Evolutionary conservation across 352 stramenopile species (phyloP), one percentile per base, ranked within the genome.

Genomic region (Pythium pyrilobum): DNA sequence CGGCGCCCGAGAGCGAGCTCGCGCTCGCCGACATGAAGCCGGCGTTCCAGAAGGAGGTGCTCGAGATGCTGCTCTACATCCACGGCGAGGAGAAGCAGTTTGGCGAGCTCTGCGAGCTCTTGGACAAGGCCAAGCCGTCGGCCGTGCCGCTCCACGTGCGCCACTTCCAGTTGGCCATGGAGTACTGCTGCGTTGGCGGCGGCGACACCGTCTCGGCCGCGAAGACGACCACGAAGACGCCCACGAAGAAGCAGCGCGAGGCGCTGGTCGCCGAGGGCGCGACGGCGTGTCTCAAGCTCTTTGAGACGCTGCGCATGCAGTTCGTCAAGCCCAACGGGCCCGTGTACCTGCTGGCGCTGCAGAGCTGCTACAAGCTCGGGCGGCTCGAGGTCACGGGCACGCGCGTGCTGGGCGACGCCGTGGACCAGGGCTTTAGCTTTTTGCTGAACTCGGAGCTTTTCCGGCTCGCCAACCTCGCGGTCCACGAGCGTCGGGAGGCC

Each of bases 241-340:
- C 32, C 24, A 58, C 48, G 25, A 52, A 60, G 34, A 59, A 65
- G 39, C 34, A 57, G 20, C 32, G 32, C 9, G 52, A 54, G 2
- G 47, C 43, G 21, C 59, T 69, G 0, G 61, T 58, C 18, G 32
- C 46, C 7, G 44, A 57, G 5, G 78, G 73, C 8, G 61, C 78
- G 7, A 59, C 74, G 15, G 52, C 78, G 32, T 77, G 68, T 42
- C 62, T 93, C 46, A 76, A 81, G 58, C 58, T 93, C 43, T 93
- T 92, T 33, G 77, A 92, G 64, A 58, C 71, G 46, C 67, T 93
- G 31, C 78, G 79, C 23, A 76, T 78, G 28, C 71, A 85, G 25
- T 90, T 90, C 51, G 67, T 93, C 50, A 80, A 85, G 20, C 83
- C 83, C 9, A 90, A 83, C 36, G 83, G 81, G 23, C 65, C 78